Percentiles rank a stretch among this genome's conserved stretches.
Evolutionary conservation across 352 stramenopile species (phyloP).

Genomic region (Detonula confervacea): DNA sequence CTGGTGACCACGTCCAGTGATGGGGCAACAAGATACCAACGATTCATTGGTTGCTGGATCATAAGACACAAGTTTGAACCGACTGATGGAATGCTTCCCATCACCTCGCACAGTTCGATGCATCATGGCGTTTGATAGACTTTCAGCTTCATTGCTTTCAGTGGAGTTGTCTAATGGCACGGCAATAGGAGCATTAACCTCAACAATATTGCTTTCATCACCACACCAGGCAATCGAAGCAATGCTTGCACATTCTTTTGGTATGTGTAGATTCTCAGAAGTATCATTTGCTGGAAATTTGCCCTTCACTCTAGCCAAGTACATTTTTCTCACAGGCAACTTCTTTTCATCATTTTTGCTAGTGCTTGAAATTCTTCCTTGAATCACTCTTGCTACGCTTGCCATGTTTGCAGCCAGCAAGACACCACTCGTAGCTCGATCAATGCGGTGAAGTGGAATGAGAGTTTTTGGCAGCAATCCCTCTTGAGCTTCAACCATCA

Average conservation of each 20-base stretch:
- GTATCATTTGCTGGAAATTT: constrained; percentile 43
- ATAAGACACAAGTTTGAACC: constrained; percentile 69
- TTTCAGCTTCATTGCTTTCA: constrained; percentile 41
- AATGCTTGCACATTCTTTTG: constrained; percentile 16
- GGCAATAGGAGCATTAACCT: constrained; percentile 61
- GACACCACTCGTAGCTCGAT: constrained; percentile 79
- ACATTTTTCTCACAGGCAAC: constrained; percentile 65
- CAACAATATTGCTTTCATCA: constrained; percentile 31
- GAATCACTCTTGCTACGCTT: constrained; percentile 64
- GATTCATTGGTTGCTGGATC: constrained; percentile 58
- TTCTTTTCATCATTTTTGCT: constrained; percentile 14
- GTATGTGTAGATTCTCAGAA: constrained; percentile 18
- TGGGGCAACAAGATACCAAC: constrained; percentile 62
- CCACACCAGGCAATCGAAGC: constrained; percentile 26
- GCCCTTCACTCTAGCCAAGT: constrained; percentile 74
- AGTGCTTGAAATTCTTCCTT: constrained; percentile 49
- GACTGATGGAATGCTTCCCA: constrained; percentile 70
- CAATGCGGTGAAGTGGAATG: constrained; percentile 76
- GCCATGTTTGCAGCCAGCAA: constrained; percentile 65
- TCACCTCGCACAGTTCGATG: constrained; percentile 54
- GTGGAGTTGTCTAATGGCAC: constrained; percentile 18
- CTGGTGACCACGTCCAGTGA: constrained; percentile 82
- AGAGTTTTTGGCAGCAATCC: constrained; percentile 61
- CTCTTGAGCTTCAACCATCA: constrained; percentile 80
- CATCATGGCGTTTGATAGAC: constrained; percentile 54